phyloP scores from a whole-genome alignment of 1,284 basidiomycete species.

The Agaricales sp. region DNA sequence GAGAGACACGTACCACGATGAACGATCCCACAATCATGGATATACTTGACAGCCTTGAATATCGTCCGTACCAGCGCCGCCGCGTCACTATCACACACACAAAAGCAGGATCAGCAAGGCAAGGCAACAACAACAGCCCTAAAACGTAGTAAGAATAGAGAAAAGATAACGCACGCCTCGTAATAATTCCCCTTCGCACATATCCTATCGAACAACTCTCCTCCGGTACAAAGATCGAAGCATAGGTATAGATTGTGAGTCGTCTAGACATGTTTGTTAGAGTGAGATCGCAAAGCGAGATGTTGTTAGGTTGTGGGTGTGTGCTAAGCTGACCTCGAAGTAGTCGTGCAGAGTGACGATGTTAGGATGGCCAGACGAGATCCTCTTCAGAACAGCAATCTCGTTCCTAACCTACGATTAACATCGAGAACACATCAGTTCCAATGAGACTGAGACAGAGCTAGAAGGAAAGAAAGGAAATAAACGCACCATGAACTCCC shows the following conservation, averaged over 20 bases:
- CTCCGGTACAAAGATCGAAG: conserved; percentile 96
- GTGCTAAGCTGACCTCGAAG: conserved; percentile 81
- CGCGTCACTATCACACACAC: conserved; percentile 67
- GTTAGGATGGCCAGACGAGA: conserved; percentile 86
- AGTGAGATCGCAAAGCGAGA: conserved; percentile 1
- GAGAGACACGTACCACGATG: conserved; percentile 59
- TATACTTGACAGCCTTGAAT: conserved; percentile 81
- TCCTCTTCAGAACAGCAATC: conserved; percentile 89
- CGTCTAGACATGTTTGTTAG: conserved; percentile 55
- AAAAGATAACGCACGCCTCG: conserved; percentile 55
- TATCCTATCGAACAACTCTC: conserved; percentile 97
- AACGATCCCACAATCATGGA: conserved; percentile 92
- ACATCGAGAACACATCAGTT: not conserved
- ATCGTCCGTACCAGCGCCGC: conserved; percentile 85
- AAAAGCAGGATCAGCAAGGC: conserved; percentile 3
- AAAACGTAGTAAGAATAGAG: conserved; percentile 1
- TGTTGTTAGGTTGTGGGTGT: not conserved
- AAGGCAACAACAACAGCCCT: not conserved
- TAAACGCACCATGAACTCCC: conserved; percentile 73
- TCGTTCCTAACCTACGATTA: conserved; percentile 81
- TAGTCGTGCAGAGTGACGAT: conserved; percentile 93
- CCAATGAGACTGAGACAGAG: not conserved
- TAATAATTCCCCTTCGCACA: conserved; percentile 97
- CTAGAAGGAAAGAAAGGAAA: too few species aligned
- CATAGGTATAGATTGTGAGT: conserved; percentile 91